Percentiles rank a stretch among this genome's conserved stretches.
Conservation (phyloP, 2,329 filamentous ascomycete species). For the Botrytis porri region DNA sequence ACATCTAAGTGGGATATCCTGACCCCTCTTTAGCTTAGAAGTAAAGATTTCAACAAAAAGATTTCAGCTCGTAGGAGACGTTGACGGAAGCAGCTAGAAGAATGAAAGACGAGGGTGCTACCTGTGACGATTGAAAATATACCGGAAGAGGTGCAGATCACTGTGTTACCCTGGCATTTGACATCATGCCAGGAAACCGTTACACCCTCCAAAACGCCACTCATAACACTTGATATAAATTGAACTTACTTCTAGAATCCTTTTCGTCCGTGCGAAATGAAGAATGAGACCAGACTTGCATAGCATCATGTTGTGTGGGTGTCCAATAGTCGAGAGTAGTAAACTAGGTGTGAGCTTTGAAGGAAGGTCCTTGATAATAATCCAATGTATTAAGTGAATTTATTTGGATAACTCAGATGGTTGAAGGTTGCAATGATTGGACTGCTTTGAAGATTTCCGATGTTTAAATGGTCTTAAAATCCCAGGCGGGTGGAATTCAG, state of each 20-base stretch:
- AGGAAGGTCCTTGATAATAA: not conserved
- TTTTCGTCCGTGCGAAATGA: not conserved
- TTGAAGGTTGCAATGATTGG: not conserved
- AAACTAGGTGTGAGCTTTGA: not conserved
- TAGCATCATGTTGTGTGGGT: slow-evolving; percentile 12
- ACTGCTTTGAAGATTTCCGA: not conserved
- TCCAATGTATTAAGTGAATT: not conserved
- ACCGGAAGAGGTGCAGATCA: not conserved
- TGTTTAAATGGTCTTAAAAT: not conserved
- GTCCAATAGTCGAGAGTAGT: not conserved
- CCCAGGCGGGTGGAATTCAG: not conserved
- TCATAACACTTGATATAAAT: not conserved
- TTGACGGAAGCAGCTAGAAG: not conserved
- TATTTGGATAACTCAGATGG: not conserved
- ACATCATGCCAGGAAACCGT: not conserved
- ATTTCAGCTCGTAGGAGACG: not conserved
- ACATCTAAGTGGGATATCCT: not conserved
- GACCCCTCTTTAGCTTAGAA: not conserved
- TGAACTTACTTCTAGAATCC: not conserved
- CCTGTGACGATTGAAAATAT: not conserved
- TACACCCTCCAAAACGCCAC: slow-evolving; percentile 4
- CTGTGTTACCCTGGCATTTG: slow-evolving; percentile 3
- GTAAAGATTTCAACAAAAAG: not conserved
- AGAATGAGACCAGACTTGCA: slow-evolving; percentile 7
- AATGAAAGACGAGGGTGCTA: not conserved